Percentiles rank a stretch among this genome's conserved stretches.
Conservation (phyloP, 495 filamentous ascomycete species). For the Penicillium malachiteum region DNA sequence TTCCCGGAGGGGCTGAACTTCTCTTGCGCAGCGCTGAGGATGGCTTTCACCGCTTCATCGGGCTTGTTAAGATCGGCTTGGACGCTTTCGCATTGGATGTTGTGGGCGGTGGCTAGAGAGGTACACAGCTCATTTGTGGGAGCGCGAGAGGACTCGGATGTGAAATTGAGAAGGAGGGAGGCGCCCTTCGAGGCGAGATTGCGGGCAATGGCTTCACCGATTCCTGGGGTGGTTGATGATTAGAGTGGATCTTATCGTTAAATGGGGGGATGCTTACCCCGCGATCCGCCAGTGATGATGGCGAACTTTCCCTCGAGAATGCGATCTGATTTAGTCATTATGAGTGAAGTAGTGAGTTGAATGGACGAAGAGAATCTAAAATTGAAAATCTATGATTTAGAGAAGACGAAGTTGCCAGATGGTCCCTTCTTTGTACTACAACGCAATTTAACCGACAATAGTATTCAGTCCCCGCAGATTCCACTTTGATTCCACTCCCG, state of each 20-base stretch:
- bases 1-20: conserved; percentile 50
- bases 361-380: not conserved
- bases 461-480: conserved; percentile 7
- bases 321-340: conserved; percentile 27
- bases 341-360: not conserved
- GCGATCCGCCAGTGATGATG: conserved; percentile 74
- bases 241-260: conserved; percentile 3
- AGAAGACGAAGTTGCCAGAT: not conserved
- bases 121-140: conserved; percentile 45
- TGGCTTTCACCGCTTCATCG: conserved; percentile 27
- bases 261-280: conserved; percentile 47
- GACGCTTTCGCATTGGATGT: conserved; percentile 46
- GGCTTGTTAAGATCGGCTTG: conserved; percentile 59
- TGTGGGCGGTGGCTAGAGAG: conserved; percentile 38
- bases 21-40: conserved; percentile 42
- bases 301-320: conserved; percentile 66
- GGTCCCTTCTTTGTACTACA: conserved; percentile 5
- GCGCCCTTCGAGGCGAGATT: conserved; percentile 77
- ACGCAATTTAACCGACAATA: conserved; percentile 23
- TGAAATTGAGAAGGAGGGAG: conserved; percentile 69
- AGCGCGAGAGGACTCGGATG: conserved; percentile 54
- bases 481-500: conserved; percentile 1
- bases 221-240: conserved; percentile 53
- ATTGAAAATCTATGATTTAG: not conserved
- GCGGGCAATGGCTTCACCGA: conserved; percentile 77